These are phyloP conservation scores for Neodidymelliopsis sp. DNA, from an alignment of 2,329 filamentous ascomycete species.

Conservation along the genomic window DNA sequence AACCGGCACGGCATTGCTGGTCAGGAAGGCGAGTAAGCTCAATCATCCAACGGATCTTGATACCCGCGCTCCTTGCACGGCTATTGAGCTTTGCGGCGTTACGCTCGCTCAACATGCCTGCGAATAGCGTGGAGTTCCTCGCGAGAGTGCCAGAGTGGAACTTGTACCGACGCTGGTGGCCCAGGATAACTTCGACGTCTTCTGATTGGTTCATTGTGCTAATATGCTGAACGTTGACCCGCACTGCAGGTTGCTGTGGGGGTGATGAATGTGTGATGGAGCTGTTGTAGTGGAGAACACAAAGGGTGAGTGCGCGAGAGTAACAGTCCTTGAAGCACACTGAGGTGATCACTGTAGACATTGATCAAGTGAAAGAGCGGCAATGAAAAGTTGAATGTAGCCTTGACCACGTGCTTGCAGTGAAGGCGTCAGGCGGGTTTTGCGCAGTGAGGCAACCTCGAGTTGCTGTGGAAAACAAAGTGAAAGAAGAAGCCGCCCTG, in stretches of 20 bases:
- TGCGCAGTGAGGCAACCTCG: neutral
- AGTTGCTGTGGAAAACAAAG: neutral
- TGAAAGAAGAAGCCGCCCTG: too few species aligned
- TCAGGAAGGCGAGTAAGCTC: conserved; percentile 37
- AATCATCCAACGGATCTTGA: conserved; percentile 44
- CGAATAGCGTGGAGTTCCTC: conserved; percentile 42
- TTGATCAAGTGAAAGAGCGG: neutral
- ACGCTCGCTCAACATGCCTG: conserved; percentile 39
- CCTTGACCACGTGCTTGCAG: neutral
- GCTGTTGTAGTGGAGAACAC: neutral
- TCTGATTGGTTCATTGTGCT: conserved; percentile 42
- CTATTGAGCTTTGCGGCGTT: conserved; percentile 37
- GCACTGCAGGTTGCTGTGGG: neutral
- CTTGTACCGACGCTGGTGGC: conserved; percentile 37
- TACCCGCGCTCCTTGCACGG: conserved; percentile 32
- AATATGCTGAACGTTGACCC: neutral
- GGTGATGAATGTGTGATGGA: neutral
- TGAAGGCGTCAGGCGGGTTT: neutral
- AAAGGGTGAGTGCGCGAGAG: too few species aligned
- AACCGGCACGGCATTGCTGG: conserved; percentile 29
- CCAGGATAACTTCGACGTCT: conserved; percentile 45
- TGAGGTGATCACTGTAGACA: too few species aligned
- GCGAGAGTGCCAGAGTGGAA: conserved; percentile 48
- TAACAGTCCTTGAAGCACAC: too few species aligned
- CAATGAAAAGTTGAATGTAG: neutral